These are phyloP conservation scores for Hordeum marinum DNA, from an alignment of 176 grass and related monocot genomes.

Conservation along the genomic window DNA sequence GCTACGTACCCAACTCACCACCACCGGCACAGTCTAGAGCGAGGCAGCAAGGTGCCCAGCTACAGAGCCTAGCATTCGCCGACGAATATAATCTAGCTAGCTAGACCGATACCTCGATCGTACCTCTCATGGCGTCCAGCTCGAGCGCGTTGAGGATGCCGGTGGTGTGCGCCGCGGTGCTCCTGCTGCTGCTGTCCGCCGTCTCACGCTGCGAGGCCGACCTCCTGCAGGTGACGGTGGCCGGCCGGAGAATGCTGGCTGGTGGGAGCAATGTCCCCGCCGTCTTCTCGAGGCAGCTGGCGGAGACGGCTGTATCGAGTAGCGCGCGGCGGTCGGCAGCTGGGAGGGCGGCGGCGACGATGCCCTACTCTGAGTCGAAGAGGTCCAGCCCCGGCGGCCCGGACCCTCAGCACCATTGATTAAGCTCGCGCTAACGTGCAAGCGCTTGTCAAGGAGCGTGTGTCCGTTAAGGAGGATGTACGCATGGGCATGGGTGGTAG, in stretches of 20 bases:
- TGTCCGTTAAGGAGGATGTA: too few relatives aligned
- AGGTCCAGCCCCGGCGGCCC: constrained; percentile 49
- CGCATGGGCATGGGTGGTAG: too few relatives aligned
- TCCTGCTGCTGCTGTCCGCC: background rate
- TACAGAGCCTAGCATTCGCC: background rate
- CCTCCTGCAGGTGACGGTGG: background rate
- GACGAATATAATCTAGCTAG: background rate
- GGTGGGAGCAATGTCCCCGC: background rate
- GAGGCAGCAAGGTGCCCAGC: too few relatives aligned
- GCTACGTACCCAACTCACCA: background rate
- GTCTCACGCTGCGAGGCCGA: background rate
- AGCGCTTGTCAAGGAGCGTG: too few relatives aligned
- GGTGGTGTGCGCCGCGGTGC: background rate
- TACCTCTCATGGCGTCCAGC: constrained; percentile 6
- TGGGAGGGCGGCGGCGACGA: background rate
- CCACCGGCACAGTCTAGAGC: background rate
- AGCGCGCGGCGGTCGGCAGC: background rate
- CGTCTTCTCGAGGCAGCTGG: background rate
- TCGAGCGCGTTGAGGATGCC: background rate
- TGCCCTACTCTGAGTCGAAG: constrained; percentile 37
- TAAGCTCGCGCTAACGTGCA: too few relatives aligned
- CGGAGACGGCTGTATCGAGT: background rate
- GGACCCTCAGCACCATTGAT: constrained; percentile 59
- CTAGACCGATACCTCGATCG: background rate
- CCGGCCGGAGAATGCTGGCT: constrained; percentile 30